Evolutionary conservation across 2,329 filamentous ascomycete genomes (phyloP), one percentile per base, ranked within the genome.

Genomic region (Diaporthe capsici): DNA sequence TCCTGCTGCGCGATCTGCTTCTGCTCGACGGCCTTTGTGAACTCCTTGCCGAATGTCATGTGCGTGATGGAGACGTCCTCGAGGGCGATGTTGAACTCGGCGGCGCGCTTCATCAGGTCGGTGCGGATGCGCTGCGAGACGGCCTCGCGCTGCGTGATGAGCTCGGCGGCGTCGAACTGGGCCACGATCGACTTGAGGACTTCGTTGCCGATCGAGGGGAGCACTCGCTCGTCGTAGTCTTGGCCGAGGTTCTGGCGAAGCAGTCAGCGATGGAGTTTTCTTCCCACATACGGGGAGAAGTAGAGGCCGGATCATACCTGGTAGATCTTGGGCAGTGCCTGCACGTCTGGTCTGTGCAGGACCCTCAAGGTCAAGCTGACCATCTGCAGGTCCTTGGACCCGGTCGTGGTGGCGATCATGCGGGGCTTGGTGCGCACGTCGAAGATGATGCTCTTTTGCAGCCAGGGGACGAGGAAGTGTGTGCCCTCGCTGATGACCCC

Each of bases 1-100:
- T 99, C 97, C 87, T 99, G 97, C 88, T 99, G 97, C 74, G 97
- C 97, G 85, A 99, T 99, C 90, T 99, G 97, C 92, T 99, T 99
- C 92, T 99, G 97, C 89, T 99, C 97, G 82, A 99, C 97, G 79
- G 97, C 97, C 86, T 95, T 94, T 77, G 97, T 99, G 90, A 99
- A 99, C 87, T 99, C 97, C 86, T 96, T 96, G 81, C 97, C 97
- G 84, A 99, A 99, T 72, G 97, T 99, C 97, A 99, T 99, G 90
- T 99, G 97, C 77, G 97, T 99, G 86, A 99, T 99, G 83, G 95
- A 98, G 76, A 99, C 97, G 83, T 99, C 97, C 87, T 99, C 97
- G 72, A 99, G 94, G 39, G 95, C 95, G 83, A 99, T 99, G 90
- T 99, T 98, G 92, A 99, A 99, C 86, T 99, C 97, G 82, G 93